Evolutionary conservation across 2,329 filamentous ascomycete species (phyloP), one percentile per base, ranked within the genome.

Genomic region (Alternaria sp.): DNA sequence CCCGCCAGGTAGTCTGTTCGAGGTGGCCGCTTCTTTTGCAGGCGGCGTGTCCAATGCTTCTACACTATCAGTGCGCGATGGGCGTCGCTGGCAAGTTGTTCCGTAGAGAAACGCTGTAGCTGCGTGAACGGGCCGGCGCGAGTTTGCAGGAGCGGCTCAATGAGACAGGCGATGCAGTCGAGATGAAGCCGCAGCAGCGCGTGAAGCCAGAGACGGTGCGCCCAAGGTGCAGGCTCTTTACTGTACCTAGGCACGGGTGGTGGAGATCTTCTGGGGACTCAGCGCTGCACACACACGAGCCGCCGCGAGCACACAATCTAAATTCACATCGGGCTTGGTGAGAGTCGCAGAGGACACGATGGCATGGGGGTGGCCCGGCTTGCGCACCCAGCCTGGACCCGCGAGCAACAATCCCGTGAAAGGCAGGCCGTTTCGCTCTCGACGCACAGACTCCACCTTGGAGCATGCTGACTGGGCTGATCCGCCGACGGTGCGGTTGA

Each of bases 291-390:
- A 63, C 70, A 72, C 71, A 75, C 75, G 68, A 69, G 67, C 71
- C 74, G 72, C 71, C 71, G 71, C 74, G 74, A 70, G 70, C 74
- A 74, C 70, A 76, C 75, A 77, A 76, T 78, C 77, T 77, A 77
- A 74, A 75, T 65, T 75, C 73, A 68, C 70, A 73, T 76, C 70
- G 71, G 75, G 74, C 70, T 58, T 75, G 75, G 74, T 71, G 69
- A 61, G 67, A 71, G 69, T 59, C 67, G 66, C 69, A 70, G 68
- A 65, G 66, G 49, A 53, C 70, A 68, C 68, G 55, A 67, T 67
- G 66, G 69, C 70, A 71, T 68, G 66, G 71, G 72, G 69, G 69
- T 68, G 67, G 72, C 63, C 72, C 69, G 70, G 72, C 68, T 56
- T 68, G 72, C 68, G 61, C 72, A 64, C 61, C 65, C 65, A 73